phyloP scores from a whole-genome alignment of 2,329 filamentous ascomycete species.

The Fusarium mexicanum region DNA sequence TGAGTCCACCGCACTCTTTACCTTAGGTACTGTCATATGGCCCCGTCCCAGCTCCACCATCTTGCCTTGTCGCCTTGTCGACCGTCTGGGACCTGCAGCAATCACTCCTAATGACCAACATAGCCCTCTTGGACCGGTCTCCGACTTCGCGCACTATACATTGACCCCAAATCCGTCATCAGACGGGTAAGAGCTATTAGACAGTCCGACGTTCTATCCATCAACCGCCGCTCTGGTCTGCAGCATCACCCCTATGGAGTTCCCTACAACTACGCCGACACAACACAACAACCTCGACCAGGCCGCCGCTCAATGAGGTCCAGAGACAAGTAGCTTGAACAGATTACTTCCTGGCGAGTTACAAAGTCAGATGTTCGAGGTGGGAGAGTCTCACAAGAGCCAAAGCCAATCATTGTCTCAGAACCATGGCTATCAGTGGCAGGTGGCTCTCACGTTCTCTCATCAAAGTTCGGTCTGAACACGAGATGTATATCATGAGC shows the following conservation, averaged over 20 bases:
- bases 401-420: neutral
- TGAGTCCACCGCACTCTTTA: neutral
- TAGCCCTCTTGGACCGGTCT: neutral
- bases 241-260: accelerated
- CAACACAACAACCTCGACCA: neutral
- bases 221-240: neutral
- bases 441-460: neutral
- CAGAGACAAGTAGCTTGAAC: neutral
- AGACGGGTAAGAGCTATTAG: neutral
- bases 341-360: accelerated
- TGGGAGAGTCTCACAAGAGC: neutral
- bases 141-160: neutral
- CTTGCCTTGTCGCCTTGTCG: neutral
- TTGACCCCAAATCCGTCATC: neutral
- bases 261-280: neutral
- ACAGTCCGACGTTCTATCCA: neutral
- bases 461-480: accelerated
- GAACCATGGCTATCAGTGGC: accelerated
- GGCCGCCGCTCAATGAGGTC: accelerated
- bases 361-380: neutral
- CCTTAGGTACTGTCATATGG: no score
- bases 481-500: accelerated
- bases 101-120: neutral
- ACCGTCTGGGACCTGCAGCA: neutral
- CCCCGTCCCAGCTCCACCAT: neutral